These are phyloP conservation scores for Daedaleopsis nitida DNA, from an alignment of 768 basidiomycete genomes.

Conservation along the genomic window DNA sequence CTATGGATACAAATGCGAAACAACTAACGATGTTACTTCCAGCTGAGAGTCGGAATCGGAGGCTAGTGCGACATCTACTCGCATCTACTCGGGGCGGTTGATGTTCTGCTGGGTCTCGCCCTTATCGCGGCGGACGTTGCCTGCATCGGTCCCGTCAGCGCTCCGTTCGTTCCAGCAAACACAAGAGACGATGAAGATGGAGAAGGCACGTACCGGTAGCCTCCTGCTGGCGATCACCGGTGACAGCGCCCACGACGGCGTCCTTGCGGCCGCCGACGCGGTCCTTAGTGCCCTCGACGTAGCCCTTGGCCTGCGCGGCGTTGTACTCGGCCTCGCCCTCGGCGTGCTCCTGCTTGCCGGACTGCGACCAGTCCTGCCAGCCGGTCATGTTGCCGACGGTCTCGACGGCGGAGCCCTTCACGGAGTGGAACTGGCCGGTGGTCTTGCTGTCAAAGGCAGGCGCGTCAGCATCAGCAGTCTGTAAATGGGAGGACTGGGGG, in stretches of 20 bases:
- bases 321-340: constrained; percentile 49
- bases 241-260: constrained; percentile 53
- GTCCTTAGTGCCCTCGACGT: constrained; percentile 49
- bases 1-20: background rate
- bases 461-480: background rate
- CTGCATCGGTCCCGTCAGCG: constrained; percentile 31
- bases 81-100: constrained; percentile 34
- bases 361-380: constrained; percentile 39
- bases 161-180: background rate
- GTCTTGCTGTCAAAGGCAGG: constrained; percentile 30
- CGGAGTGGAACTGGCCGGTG: constrained; percentile 41
- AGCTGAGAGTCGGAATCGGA: background rate
- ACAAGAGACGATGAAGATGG: background rate
- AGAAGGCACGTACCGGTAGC: constrained; percentile 38
- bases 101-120: constrained; percentile 54
- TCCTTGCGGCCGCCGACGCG: constrained; percentile 53
- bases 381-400: constrained; percentile 46
- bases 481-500: background rate
- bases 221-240: constrained; percentile 56
- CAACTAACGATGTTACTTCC: background rate
- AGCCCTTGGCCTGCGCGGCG: constrained; percentile 52
- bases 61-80: too few relatives aligned
- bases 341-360: constrained; percentile 52
- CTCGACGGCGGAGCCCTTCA: constrained; percentile 40
- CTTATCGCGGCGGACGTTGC: constrained; percentile 56